Evolutionary conservation across 371 early-diverging fungal genomes (phyloP), one percentile per base, ranked within the genome.

Genomic region (Lichtheimia ornata): DNA sequence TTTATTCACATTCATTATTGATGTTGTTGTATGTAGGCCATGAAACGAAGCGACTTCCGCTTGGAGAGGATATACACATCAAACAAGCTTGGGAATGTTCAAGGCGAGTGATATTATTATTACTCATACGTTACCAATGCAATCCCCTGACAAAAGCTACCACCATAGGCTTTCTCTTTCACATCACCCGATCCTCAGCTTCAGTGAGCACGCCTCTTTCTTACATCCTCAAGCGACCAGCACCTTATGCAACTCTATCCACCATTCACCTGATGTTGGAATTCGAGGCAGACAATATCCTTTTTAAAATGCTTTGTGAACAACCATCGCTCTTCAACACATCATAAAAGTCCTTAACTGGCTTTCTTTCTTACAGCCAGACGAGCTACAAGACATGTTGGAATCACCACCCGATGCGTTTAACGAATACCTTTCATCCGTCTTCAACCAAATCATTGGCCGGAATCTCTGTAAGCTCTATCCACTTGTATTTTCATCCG

Each of bases 241-340:
- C 45, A 50, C 50, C 58, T 30, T 22, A 58, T 30, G 58, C 12
- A 2, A 58, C 28, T 22, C 28, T 58, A 0, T 35, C 18, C 13
- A 25, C 17, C 1, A 47, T 58, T 11, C 35, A 50, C 24, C 17
- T 58, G 35, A 13, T n/a, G 12, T 4, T 58, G 50, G 58, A 58
- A 20, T 58, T 49, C 35, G 24, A 47, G 13, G 50, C 58, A 58
- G 35, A 58, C 24, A 28, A 58, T 58, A 58, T 58, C 49, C 58
- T 58, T 58, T 49, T 58, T 40, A 35, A 4, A 42, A 4, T 17
- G 17, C 14, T 20, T 13, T 27, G n/a, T 53, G 4, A 9, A 22
- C n/a, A 3, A 12, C 5, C 17, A 53, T 25, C 2, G 1, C 15
- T 40, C 1, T 14, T 18, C 14, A 27, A 0, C 15, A 17, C 5